phyloP scores from a whole-genome alignment of 2,329 filamentous ascomycete species.

The Trematosphaeria pertusa region DNA sequence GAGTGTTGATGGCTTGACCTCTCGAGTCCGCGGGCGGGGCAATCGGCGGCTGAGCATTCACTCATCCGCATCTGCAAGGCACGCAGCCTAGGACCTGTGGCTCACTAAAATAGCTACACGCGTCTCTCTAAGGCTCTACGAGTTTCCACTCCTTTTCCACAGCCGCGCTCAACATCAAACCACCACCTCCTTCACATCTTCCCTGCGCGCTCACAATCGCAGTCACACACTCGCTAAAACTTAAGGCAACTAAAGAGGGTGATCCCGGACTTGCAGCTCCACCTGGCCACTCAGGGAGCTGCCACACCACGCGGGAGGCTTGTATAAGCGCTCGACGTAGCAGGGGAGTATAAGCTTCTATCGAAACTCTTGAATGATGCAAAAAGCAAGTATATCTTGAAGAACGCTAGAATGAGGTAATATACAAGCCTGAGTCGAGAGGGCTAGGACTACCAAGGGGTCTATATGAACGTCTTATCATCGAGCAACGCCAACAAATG shows the following conservation, averaged over 20 bases:
- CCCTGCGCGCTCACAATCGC: conserved; percentile 16
- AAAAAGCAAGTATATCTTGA: not conserved
- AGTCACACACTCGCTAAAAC: conserved; percentile 35
- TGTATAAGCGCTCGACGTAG: conserved; percentile 36
- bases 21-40: conserved; percentile 15
- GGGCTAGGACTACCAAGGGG: conserved; percentile 24
- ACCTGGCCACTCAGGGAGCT: conserved; percentile 23
- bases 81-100: conserved; percentile 11
- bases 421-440: conserved; percentile 47
- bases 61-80: conserved; percentile 18
- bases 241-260: conserved; percentile 21
- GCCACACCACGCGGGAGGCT: conserved; percentile 21
- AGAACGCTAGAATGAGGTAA: conserved; percentile 6
- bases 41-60: conserved; percentile 7
- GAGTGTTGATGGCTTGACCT: too few species aligned
- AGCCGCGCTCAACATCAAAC: conserved; percentile 23
- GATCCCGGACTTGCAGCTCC: conserved; percentile 35
- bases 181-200: conserved; percentile 20
- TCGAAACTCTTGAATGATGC: not conserved
- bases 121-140: not conserved
- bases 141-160: conserved; percentile 8
- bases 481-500: conserved; percentile 40
- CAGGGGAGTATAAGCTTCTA: conserved; percentile 16
- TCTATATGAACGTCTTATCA: conserved; percentile 26
- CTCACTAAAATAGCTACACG: not conserved